phyloP scores from a whole-genome alignment of 352 stramenopile genomes.

The Pythium pyrilobum region DNA sequence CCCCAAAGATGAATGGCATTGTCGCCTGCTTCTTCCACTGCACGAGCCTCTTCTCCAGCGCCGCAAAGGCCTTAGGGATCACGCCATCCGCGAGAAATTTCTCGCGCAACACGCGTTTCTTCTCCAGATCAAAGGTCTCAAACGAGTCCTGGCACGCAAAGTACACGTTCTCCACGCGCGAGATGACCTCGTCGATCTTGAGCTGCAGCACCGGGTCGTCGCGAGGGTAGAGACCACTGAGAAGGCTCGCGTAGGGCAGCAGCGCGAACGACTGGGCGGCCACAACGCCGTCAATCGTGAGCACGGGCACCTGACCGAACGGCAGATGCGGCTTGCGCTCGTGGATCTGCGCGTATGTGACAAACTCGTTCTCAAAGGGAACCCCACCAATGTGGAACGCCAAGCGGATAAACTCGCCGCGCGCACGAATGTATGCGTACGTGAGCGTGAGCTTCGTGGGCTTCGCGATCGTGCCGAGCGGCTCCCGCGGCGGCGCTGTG shows the following conservation, averaged over 20 bases:
- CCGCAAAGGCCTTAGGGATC: slow-evolving; percentile 28
- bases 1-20: slow-evolving; percentile 18
- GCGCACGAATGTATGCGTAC: slow-evolving; percentile 43
- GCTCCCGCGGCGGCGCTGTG: slow-evolving; percentile 17
- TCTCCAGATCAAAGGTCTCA: slow-evolving; percentile 22
- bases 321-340: slow-evolving; percentile 22
- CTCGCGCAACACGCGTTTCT: slow-evolving; percentile 26
- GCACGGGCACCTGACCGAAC: slow-evolving; percentile 23
- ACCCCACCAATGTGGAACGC: slow-evolving; percentile 47
- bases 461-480: slow-evolving; percentile 21
- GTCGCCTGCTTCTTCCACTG: slow-evolving; percentile 14
- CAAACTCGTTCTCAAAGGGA: slow-evolving; percentile 38
- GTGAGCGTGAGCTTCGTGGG: slow-evolving; percentile 45
- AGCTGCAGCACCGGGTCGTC: not conserved
- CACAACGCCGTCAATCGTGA: slow-evolving; percentile 19
- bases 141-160: slow-evolving; percentile 18
- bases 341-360: slow-evolving; percentile 17
- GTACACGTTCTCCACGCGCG: not conserved
- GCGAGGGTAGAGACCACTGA: slow-evolving; percentile 23
- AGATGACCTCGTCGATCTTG: slow-evolving; percentile 15
- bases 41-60: slow-evolving; percentile 31
- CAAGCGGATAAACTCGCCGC: slow-evolving; percentile 41
- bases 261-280: slow-evolving; percentile 19
- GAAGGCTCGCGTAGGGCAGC: slow-evolving; percentile 21
- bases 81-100: slow-evolving; percentile 27